phyloP scores from a whole-genome alignment of 2,329 filamentous ascomycete species.

The Aspergillus sp. region DNA sequence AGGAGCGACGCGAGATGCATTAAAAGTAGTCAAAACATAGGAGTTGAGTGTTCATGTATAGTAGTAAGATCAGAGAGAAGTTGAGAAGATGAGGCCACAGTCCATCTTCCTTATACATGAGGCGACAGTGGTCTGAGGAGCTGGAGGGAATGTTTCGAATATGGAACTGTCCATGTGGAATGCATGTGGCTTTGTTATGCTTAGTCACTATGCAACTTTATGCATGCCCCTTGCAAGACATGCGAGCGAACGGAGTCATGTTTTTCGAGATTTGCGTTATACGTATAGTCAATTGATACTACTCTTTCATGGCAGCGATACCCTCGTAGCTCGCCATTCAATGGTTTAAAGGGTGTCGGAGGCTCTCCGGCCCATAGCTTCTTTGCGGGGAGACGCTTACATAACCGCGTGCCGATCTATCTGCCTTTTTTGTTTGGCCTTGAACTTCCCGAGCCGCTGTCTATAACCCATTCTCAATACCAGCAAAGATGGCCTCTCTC shows the following conservation, averaged over 20 bases:
- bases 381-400: slow-evolving; percentile 13
- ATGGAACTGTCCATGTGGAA: slow-evolving; percentile 9
- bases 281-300: not conserved
- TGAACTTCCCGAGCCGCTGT: slow-evolving; percentile 6
- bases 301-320: not conserved
- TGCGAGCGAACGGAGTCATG: not conserved
- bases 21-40: not conserved
- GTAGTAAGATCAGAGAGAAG: not conserved
- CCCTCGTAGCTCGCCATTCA: not conserved
- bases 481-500: slow-evolving; percentile 54
- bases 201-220: slow-evolving; percentile 14
- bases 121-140: slow-evolving; percentile 5
- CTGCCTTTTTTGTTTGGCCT: slow-evolving; percentile 4
- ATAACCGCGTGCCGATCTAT: slow-evolving; percentile 10
- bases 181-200: not conserved
- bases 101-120: slow-evolving; percentile 8
- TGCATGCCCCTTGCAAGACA: not conserved
- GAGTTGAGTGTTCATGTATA: not conserved
- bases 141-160: not conserved
- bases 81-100: slow-evolving; percentile 1
- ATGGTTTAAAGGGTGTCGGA: not conserved
- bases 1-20: not conserved
- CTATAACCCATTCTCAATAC: slow-evolving; percentile 1
- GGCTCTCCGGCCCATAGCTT: not conserved
- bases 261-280: not conserved